phyloP scores from a whole-genome alignment of 176 grass and related monocot genomes.

The Chloris gayana region DNA sequence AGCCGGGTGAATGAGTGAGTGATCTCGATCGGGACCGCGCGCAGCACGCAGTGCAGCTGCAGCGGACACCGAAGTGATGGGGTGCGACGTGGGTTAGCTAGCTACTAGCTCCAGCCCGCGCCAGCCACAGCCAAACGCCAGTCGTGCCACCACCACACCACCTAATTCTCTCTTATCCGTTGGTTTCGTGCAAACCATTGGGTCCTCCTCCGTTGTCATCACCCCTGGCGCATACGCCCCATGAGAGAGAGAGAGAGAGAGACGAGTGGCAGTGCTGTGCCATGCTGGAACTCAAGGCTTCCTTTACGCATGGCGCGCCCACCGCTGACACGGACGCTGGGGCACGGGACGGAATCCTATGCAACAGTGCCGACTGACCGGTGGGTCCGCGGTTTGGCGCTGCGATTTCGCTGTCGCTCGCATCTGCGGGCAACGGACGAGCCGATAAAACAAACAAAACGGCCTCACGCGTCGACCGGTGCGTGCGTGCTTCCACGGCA shows the following conservation, averaged over 20 bases:
- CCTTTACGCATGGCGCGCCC: constrained; percentile 36
- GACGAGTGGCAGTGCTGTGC: background rate
- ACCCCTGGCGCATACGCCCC: background rate
- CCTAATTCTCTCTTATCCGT: no score
- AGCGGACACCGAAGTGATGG: constrained; percentile 6
- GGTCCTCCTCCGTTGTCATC: background rate
- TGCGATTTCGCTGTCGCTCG: constrained; percentile 28
- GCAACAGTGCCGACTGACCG: background rate
- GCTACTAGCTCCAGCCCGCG: background rate
- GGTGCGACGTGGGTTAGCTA: background rate
- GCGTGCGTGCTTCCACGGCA: background rate
- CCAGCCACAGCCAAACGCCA: background rate
- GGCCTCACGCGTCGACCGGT: background rate
- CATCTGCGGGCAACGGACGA: background rate
- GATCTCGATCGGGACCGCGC: background rate
- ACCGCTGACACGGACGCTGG: background rate
- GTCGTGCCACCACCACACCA: background rate
- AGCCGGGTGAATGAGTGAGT: background rate
- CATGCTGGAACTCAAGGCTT: constrained; percentile 35
- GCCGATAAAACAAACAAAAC: background rate
- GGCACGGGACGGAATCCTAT: constrained; percentile 38
- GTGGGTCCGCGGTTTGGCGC: background rate
- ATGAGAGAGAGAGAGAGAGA: background rate
- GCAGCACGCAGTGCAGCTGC: background rate
- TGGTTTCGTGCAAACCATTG: no score